phyloP scores from a whole-genome alignment of 169 alveolate species.

The Babesia caballi region DNA sequence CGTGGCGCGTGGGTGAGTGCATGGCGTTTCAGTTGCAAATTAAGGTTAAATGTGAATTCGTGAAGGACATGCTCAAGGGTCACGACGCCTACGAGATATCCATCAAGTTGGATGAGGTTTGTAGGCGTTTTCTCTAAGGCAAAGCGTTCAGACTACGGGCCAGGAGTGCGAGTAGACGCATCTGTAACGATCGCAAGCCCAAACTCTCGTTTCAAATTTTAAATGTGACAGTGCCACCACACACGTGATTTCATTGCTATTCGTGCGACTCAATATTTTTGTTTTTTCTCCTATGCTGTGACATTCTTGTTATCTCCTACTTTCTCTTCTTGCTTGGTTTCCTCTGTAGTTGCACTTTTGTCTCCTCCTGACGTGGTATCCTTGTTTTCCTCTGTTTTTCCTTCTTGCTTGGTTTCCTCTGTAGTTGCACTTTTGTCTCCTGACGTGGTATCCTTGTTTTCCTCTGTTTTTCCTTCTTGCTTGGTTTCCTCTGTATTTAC shows the following conservation, averaged over 20 bases:
- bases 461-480: neutral
- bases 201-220: no score
- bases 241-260: no score
- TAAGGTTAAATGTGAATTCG: slow-evolving; percentile 74
- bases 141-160: neutral
- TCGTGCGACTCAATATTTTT: no score
- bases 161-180: neutral
- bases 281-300: neutral
- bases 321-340: slow-evolving; percentile 4
- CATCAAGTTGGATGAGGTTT: slow-evolving; percentile 70
- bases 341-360: slow-evolving; percentile 8
- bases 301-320: neutral
- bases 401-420: slow-evolving; percentile 12
- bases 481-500: neutral
- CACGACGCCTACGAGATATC: slow-evolving; percentile 71
- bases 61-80: slow-evolving; percentile 77
- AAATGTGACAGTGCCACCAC: no score
- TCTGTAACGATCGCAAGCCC: neutral
- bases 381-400: neutral
- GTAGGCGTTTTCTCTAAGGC: no score
- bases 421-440: neutral
- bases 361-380: slow-evolving; percentile 8
- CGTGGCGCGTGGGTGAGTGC: neutral
- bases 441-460: neutral
- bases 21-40: slow-evolving; percentile 66